Percentiles rank a stretch among this genome's conserved stretches.
phyloP scores from a whole-genome alignment of 1,284 basidiomycete genomes.

The Trametes pubescens region DNA sequence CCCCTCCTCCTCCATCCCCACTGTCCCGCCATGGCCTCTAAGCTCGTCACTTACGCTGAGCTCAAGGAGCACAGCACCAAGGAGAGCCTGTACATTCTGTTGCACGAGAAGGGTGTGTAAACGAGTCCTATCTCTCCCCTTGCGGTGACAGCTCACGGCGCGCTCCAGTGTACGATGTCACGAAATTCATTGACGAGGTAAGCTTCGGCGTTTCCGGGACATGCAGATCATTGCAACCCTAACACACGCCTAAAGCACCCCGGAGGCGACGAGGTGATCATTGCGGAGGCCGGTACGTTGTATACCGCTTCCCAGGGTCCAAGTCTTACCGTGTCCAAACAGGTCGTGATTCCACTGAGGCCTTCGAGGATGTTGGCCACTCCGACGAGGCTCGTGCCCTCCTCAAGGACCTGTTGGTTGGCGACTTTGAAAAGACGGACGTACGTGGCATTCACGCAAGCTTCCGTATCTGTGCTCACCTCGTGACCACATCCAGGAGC shows the following conservation, averaged over 20 bases:
- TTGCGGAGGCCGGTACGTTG: slow-evolving; percentile 87
- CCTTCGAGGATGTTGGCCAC: slow-evolving; percentile 99
- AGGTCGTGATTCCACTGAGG: slow-evolving; percentile 96
- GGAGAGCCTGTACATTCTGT: slow-evolving; percentile 80
- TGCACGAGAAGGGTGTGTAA: slow-evolving; percentile 82
- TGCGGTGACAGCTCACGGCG: slow-evolving; percentile 44
- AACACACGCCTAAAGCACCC: slow-evolving; percentile 72
- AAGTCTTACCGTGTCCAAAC: slow-evolving; percentile 25
- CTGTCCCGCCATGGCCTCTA: slow-evolving; percentile 47
- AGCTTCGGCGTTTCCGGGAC: slow-evolving; percentile 34
- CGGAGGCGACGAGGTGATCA: slow-evolving; percentile 96
- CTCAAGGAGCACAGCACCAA: slow-evolving; percentile 79
- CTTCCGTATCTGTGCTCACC: not conserved
- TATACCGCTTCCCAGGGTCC: not conserved
- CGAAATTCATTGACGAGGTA: slow-evolving; percentile 97
- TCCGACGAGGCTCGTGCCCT: slow-evolving; percentile 97
- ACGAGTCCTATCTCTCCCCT: slow-evolving; percentile 26
- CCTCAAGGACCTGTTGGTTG: slow-evolving; percentile 80
- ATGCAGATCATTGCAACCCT: slow-evolving; percentile 4
- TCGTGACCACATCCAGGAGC: slow-evolving; percentile 44
- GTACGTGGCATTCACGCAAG: slow-evolving; percentile 53
- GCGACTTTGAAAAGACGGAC: slow-evolving; percentile 76
- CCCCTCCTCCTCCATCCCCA: slow-evolving; percentile 24
- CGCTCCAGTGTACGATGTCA: slow-evolving; percentile 89
- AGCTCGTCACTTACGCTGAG: slow-evolving; percentile 75